A percentile compares a stretch with the other conserved stretches of the same genome.
phyloP scores from a whole-genome alignment of 106 monocot species.

The Dactylorhiza incarnata region DNA sequence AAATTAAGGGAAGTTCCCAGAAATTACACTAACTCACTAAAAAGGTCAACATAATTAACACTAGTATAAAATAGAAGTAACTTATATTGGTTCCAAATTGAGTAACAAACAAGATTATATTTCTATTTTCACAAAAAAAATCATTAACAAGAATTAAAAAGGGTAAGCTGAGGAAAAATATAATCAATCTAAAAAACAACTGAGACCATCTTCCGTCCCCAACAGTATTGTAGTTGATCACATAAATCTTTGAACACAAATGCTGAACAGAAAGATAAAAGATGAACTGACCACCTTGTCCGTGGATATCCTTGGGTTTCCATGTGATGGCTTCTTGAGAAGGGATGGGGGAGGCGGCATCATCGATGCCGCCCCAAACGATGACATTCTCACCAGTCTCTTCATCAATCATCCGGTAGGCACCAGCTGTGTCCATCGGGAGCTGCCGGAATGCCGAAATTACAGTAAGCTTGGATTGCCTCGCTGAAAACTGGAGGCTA shows the following conservation, averaged over 20 bases:
- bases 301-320: slow-evolving; percentile 18
- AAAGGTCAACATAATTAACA: too few relatives aligned
- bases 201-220: neutral
- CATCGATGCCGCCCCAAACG: slow-evolving; percentile 70
- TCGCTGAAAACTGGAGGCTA: neutral
- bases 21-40: too few relatives aligned
- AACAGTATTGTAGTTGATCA: neutral
- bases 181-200: neutral
- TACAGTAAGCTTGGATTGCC: neutral
- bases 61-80: neutral
- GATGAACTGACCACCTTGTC: neutral
- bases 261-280: neutral
- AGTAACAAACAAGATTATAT: neutral
- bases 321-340: slow-evolving; percentile 43
- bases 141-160: neutral
- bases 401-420: slow-evolving; percentile 64
- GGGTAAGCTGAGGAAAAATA: neutral
- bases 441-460: slow-evolving; percentile 25
- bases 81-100: neutral
- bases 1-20: too few relatives aligned
- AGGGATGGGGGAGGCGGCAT: slow-evolving; percentile 29
- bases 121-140: neutral
- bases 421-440: slow-evolving; percentile 64
- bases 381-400: slow-evolving; percentile 65
- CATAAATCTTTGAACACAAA: neutral